Percentiles rank a stretch among this genome's conserved stretches.
Evolutionary conservation across 352 stramenopile species (phyloP).

Genomic region (Globisporangium uncinulatum): DNA sequence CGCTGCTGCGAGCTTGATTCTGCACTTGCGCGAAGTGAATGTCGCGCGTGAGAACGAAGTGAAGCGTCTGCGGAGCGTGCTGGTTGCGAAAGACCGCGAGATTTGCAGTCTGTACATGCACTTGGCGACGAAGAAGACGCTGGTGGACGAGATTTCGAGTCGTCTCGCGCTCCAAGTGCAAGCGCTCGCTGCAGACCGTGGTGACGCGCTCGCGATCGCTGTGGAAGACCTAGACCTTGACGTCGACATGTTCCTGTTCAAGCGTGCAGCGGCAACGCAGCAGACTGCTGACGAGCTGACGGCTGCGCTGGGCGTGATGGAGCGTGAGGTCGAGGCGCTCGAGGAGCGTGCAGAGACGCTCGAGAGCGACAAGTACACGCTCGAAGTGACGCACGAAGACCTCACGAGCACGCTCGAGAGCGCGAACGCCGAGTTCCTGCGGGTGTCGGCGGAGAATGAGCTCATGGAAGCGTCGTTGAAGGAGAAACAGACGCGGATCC

Average conservation of each 20-base stretch:
- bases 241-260: slow-evolving; percentile 74
- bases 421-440: slow-evolving; percentile 45
- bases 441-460: slow-evolving; percentile 55
- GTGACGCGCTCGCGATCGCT: slow-evolving; percentile 7
- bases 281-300: slow-evolving; percentile 59
- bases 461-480: slow-evolving; percentile 38
- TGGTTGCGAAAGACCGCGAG: slow-evolving; percentile 77
- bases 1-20: slow-evolving; percentile 13
- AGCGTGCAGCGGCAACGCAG: slow-evolving; percentile 63
- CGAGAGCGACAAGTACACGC: slow-evolving; percentile 42
- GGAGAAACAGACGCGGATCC: slow-evolving; percentile 55
- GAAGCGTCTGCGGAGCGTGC: slow-evolving; percentile 30
- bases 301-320: slow-evolving; percentile 54
- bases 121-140: slow-evolving; percentile 74
- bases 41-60: slow-evolving; percentile 38
- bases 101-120: slow-evolving; percentile 78
- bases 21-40: slow-evolving; percentile 23
- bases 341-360: slow-evolving; percentile 48
- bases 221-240: slow-evolving; percentile 38
- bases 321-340: slow-evolving; percentile 58
- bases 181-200: slow-evolving; percentile 9
- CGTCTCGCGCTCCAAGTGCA: slow-evolving; percentile 55
- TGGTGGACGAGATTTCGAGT: slow-evolving; percentile 67
- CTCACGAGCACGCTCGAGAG: slow-evolving; percentile 40
- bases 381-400: slow-evolving; percentile 49